Conservation (phyloP, 805 yeast genomes). For the Candida namnaoensis region DNA sequence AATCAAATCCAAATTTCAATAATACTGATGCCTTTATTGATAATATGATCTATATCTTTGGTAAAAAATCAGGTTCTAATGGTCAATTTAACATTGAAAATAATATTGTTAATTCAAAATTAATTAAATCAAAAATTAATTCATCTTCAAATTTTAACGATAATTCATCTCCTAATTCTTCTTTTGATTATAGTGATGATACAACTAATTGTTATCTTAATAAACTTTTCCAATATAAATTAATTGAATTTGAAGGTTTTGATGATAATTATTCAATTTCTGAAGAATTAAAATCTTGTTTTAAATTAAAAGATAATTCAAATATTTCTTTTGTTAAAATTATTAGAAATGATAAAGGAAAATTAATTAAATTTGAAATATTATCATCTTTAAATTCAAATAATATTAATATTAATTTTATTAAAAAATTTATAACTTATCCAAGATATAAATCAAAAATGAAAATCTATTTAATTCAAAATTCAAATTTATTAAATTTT, state of each 20-base stretch:
- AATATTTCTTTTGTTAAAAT: slow-evolving; percentile 25
- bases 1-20: no score
- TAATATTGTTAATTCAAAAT: no score
- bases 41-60: no score
- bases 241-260: slow-evolving; percentile 14
- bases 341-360: slow-evolving; percentile 29
- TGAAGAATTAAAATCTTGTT: slow-evolving; percentile 10
- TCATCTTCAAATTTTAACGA: no score
- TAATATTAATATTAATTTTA: slow-evolving; percentile 13
- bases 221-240: slow-evolving; percentile 3
- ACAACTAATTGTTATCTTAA: background rate
- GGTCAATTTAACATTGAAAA: no score
- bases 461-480: slow-evolving; percentile 26
- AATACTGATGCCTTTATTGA: no score
- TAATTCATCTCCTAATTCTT: no score
- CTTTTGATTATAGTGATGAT: background rate
- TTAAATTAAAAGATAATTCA: slow-evolving; percentile 7
- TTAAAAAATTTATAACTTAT: slow-evolving; percentile 29
- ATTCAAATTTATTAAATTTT: no score
- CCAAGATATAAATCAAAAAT: slow-evolving; percentile 36
- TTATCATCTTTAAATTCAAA: slow-evolving; percentile 7
- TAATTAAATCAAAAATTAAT: no score
- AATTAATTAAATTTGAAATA: slow-evolving; percentile 28
- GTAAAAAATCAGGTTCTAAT: no score
- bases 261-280: slow-evolving; percentile 12